These are phyloP conservation scores for Ustilago cynodontis DNA, from an alignment of 1,284 basidiomycete species.

Conservation along the genomic window DNA sequence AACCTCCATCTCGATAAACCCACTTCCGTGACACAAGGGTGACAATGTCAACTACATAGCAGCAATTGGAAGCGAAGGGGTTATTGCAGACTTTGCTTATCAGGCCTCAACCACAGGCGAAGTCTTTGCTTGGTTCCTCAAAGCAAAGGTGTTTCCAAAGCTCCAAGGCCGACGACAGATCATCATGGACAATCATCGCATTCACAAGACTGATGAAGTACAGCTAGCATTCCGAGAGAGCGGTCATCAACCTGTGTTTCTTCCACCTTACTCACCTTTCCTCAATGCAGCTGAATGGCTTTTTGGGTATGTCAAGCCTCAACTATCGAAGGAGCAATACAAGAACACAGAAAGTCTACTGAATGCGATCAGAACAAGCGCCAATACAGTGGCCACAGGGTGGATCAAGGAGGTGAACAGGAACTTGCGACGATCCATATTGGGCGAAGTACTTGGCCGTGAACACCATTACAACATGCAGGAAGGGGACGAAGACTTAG, in stretches of 20 bases:
- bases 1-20: too few species aligned
- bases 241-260: not conserved
- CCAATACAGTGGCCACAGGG: not conserved
- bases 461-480: slow-evolving; percentile 12
- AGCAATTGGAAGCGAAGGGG: slow-evolving; percentile 10
- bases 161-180: not conserved
- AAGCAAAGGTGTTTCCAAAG: slow-evolving; percentile 7
- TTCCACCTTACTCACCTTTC: slow-evolving; percentile 14
- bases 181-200: slow-evolving; percentile 16
- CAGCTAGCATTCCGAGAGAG: not conserved
- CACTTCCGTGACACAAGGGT: too few species aligned
- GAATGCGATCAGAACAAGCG: slow-evolving; percentile 9
- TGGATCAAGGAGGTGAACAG: slow-evolving; percentile 8
- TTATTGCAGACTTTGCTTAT: slow-evolving; percentile 11
- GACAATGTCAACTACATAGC: slow-evolving; percentile 8
- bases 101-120: not conserved
- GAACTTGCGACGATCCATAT: slow-evolving; percentile 5
- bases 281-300: slow-evolving; percentile 16
- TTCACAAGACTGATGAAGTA: slow-evolving; percentile 7
- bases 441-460: slow-evolving; percentile 2
- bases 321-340: slow-evolving; percentile 10
- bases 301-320: slow-evolving; percentile 14
- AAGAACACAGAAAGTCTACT: slow-evolving; percentile 6
- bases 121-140: slow-evolving; percentile 7
- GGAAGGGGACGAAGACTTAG: slow-evolving; percentile 11